Base-by-base conservation (phyloP, 1,284 basidiomycete species). In the Termitomyces sp. region DNA sequence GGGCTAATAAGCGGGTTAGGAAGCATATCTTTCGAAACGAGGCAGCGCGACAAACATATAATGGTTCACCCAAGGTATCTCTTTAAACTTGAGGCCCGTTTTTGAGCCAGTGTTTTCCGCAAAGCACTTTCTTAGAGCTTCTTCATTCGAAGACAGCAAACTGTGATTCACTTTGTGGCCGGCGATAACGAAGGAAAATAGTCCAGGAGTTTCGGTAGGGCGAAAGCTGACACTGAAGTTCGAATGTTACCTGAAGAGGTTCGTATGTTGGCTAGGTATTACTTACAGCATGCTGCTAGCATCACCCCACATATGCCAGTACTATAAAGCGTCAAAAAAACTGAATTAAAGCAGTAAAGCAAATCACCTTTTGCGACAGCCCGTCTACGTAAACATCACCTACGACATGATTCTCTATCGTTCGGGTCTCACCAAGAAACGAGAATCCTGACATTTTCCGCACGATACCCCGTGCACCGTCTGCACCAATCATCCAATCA, bases 401-500 rank as follows among this genome's bases (percentile, higher is more conserved):
- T 3, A 73, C 63, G 2, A 77, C 59, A 10, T 70, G 61, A 12
- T 62, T 61, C 15, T 73, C 62, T 8, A 70, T 58, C 6, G 55
- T 64, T 34, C 62, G 64, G 0, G 73, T 74, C 55, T 82, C 75
- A 0, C 80, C 80, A 1, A 76, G 52, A 55, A 81, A 80, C 0
- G 68, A 57, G 24, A 80, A 57, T 0, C 73, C 74, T 7, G 79
- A 68, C 30, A 68, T 64, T 55, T 80, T 79, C 47, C 77, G 68
- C n/a, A 75, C 69, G 53, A 67, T 57, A 33, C 73, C 70, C 30
- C 66, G 67, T 1, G 72, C 75, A 10, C 74, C 74, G 57, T 78
- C 76, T 0, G 73, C 66, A 8, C 75, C 75, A 41, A 77, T 65
- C 21, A 78, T 61, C 62, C 68, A 76, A 17, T 68, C 65, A 45